Base-by-base conservation (phyloP, 2,329 filamentous ascomycete species). In the Diplodia corticola region DNA sequence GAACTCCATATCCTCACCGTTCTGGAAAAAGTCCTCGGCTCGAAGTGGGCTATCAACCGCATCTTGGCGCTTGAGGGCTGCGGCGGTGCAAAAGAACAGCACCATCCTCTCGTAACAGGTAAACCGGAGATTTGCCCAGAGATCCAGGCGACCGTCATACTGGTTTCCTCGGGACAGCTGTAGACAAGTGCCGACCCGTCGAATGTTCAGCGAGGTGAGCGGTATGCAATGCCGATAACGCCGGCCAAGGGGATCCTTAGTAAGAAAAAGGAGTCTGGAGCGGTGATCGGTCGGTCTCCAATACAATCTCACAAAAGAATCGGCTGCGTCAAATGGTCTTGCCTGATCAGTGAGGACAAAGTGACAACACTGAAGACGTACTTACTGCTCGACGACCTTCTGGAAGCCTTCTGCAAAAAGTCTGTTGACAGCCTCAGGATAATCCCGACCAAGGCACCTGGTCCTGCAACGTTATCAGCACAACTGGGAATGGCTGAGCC, bases 11-110 rank as follows among this genome's bases (percentile, higher is more conserved):
- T 79, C 76, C 63, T 78, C 76, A 26, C 75, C 74, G 12, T 71
- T 75, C 28, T 86, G 76, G 69, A 84, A 83, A 65, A 81, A 80
- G 65, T 85, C 82, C 53, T 82, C 79, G 15, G 83, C 77, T 3
- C 74, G 73, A 22, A 73, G 74, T 33, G 78, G 75, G 5, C 75
- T 79, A 33, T 72, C 74, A 24, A 74, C 76, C 20, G 75, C 73
- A 70, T 88, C 85, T 70, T 88, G 85, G 9, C 81, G 80, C 68
- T 87, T 86, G 75, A 88, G 81, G 0, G 85, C 85, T 10, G 87
- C 73, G 65, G 86, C 82, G 0, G 83, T 83, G 68, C 80, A 83
- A 72, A 84, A 86, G 73, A 88, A 87, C 1, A 86, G 72, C 3
- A 85, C 83, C 81, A 88, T 83, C 55, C 80, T 83, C 85, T 88